Conservation (phyloP, 2,329 filamentous ascomycete species). For the Fusarium abutilonis region DNA sequence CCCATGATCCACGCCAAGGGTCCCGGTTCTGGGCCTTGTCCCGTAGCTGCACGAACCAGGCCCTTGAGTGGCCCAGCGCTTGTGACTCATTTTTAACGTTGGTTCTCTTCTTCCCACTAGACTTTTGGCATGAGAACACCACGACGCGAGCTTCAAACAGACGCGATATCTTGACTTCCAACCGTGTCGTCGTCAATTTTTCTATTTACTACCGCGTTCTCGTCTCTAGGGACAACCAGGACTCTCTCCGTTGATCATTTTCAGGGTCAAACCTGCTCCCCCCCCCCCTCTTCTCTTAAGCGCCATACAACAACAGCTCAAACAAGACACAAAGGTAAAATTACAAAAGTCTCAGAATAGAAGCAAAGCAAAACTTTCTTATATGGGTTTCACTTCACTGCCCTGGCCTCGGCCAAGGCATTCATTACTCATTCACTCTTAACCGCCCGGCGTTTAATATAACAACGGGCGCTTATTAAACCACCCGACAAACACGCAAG, state of each 20-base stretch:
- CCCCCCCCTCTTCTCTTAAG: constrained; percentile 16
- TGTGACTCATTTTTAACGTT: constrained; percentile 47
- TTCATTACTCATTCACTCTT: neutral
- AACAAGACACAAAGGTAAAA: neutral
- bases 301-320: constrained; percentile 13
- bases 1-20: constrained; percentile 34
- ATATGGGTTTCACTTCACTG: constrained; percentile 19
- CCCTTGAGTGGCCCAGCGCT: constrained; percentile 48
- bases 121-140: constrained; percentile 1
- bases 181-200: constrained; percentile 20
- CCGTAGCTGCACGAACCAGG: constrained; percentile 46
- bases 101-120: too few relatives aligned
- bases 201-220: constrained; percentile 31
- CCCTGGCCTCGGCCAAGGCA: constrained; percentile 28
- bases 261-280: constrained; percentile 37
- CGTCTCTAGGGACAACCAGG: constrained; percentile 32
- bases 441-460: constrained; percentile 40
- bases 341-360: constrained; percentile 32
- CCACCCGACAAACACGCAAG: neutral
- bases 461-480: constrained; percentile 34
- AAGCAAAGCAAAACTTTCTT: constrained; percentile 23
- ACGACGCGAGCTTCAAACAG: constrained; percentile 16
- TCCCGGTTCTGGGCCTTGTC: constrained; percentile 42
- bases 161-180: neutral
- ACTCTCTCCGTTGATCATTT: constrained; percentile 3